Conservation (phyloP, 1,284 basidiomycete species). For the Pseudozyma sp. region DNA sequence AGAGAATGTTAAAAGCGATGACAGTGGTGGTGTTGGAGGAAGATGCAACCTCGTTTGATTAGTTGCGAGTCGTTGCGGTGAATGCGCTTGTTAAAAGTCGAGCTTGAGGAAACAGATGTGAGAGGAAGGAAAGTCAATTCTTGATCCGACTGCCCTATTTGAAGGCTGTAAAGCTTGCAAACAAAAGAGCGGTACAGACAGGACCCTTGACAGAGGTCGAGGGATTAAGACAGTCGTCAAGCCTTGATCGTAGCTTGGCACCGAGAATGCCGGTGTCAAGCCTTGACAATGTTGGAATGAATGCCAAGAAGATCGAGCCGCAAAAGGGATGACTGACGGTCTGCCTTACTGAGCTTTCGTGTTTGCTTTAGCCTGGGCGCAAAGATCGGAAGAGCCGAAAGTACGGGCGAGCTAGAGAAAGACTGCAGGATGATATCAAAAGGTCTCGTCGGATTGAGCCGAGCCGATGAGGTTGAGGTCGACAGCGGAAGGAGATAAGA, state of each 20-base stretch:
- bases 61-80: background rate
- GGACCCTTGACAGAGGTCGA: too few relatives aligned
- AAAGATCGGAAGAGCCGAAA: background rate
- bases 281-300: background rate
- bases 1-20: background rate
- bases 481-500: background rate
- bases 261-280: too few relatives aligned
- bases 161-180: too few relatives aligned
- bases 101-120: too few relatives aligned
- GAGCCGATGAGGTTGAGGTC: background rate
- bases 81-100: background rate
- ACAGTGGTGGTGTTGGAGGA: background rate
- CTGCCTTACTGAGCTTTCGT: background rate
- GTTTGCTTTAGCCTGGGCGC: background rate
- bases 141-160: too few relatives aligned
- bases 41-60: background rate
- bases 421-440: constrained; percentile 2
- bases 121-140: too few relatives aligned
- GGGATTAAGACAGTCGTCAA: too few relatives aligned
- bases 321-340: background rate
- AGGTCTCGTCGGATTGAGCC: background rate
- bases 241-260: too few relatives aligned
- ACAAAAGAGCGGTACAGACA: too few relatives aligned
- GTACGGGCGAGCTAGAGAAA: background rate
- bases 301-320: background rate